Evolutionary conservation across 768 basidiomycete species (phyloP).

Genomic region (Leccinum obscurum): DNA sequence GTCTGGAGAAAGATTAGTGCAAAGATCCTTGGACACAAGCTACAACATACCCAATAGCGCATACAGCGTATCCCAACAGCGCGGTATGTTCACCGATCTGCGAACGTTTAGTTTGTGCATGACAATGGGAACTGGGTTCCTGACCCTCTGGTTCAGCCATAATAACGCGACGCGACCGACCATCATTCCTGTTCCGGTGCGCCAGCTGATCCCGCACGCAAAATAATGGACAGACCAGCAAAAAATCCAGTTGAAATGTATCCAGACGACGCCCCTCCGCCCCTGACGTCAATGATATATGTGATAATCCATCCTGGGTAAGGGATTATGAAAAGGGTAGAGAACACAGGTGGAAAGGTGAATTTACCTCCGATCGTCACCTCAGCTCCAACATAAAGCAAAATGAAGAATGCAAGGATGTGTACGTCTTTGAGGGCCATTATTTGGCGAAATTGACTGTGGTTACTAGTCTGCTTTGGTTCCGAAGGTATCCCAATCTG

Average conservation of each 20-base stretch:
- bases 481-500: conserved; percentile 34
- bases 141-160: conserved; percentile 31
- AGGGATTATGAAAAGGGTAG: background rate
- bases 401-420: conserved; percentile 43
- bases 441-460: conserved; percentile 49
- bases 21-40: background rate
- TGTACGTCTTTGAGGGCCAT: conserved; percentile 44
- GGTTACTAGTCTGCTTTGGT: conserved; percentile 25
- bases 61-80: conserved; percentile 29
- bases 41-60: conserved; percentile 29
- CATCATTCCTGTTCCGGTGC: conserved; percentile 23
- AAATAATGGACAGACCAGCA: conserved; percentile 17
- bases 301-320: conserved; percentile 66
- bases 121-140: background rate
- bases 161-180: conserved; percentile 30
- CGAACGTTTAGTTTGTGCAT: background rate
- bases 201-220: background rate
- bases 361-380: conserved; percentile 48
- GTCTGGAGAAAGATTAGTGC: conserved; percentile 32
- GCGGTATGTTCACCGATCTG: conserved; percentile 35
- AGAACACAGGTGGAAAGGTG: background rate
- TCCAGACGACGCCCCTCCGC: conserved; percentile 44
- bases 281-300: conserved; percentile 44
- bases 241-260: conserved; percentile 48
- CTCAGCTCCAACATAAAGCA: conserved; percentile 53